Evolutionary conservation across 2,329 filamentous ascomycete genomes (phyloP), one percentile per base, ranked within the genome.

Genomic region (Alternaria sp.): DNA sequence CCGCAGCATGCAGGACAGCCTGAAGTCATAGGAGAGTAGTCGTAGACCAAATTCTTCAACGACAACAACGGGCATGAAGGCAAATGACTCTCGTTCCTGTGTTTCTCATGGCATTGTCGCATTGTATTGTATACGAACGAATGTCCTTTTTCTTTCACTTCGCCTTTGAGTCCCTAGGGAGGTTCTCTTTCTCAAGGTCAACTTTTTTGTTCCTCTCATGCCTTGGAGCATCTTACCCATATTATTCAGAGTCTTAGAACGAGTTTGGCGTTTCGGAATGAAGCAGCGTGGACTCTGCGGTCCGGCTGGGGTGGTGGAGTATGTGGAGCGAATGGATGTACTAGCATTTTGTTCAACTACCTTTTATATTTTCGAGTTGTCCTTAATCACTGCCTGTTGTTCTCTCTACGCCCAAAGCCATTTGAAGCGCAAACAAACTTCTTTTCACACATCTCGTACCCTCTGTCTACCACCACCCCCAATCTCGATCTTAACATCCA

Each of bases 1-100:
- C 68, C 90, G 94, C 82, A 97, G 94, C 84, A 93, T 90, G 87
- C 88, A 92, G 75, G 95, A 98, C 80, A 91, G 91, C 15, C 85
- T 93, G 64, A 94, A 95, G 70, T 70, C 71, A 30, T 79, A 76
- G 60, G 63, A 25, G 7, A 3, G 8, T 18, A 6, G 49, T 18
- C 49, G 28, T 2, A 23, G 11, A 6, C 14, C 30, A 53, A 12
- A 45, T 43, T 30, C 49, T 51, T 33, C 58, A 61, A 49, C 54
- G 47, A 57, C 67, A 65, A 50, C 49, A 65, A 14, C 46, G 43
- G 56, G 56, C 56, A 67, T 58, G 61, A 60, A 62, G 63, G 63
- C 58, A 58, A 60, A 64, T 59, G 61, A 41, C 55, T 67, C 57
- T 55, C 57, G 63, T 59, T 55, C 55, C 61, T 54, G 43, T 62